Base-by-base conservation (phyloP, 83 land plant species). In the Diphasiastrum complanatum region DNA sequence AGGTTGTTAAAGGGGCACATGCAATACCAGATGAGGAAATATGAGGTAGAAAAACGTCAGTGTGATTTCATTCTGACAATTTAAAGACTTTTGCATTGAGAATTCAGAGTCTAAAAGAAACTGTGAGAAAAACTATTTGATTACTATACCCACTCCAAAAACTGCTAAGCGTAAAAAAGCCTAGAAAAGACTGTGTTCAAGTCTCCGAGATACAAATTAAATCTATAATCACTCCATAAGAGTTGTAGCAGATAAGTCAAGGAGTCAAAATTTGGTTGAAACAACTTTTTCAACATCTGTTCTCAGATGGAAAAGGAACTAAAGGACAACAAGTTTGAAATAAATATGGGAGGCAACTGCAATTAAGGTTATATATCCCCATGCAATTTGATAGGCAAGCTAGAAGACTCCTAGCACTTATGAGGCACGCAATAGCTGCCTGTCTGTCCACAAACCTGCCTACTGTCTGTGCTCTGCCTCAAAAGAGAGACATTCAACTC, bases 401-500 rank as follows among this genome's bases (percentile, higher is more conserved):
- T 32, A 35, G 38, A 19, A 35, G 36, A 25, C 0, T 41, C 18
- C 25, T 26, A 33, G 59, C 24, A 23, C n/a, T n/a, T n/a, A n/a
- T n/a, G n/a, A 29, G 19, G 12, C 58, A 45, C 24, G 25, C 50
- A 47, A 40, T 19, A n/a, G n/a, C 52, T 51, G 28, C 49, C 33
- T 26, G 45, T 51, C 30, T 25, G 45, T 29, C 67, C 60, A 64
- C 60, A 50, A 64, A 64, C 67, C 65, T 63, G 65, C 34, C 70
- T 68, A 59, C 26, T 68, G 71, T 27, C 66, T 68, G 67, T 68
- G 53, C 27, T 60, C 71, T 65, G 60, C 64, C 53, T 68, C 71
- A 59, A 68, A 64, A 59, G 71, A 68, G 46, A 60, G 71, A 59
- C 65, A 68, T 61, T 68, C 71, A 47, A 68, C 71, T 68, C 71